Conservation (phyloP, 257 asterid species). For the Solanum chmielewskii region DNA sequence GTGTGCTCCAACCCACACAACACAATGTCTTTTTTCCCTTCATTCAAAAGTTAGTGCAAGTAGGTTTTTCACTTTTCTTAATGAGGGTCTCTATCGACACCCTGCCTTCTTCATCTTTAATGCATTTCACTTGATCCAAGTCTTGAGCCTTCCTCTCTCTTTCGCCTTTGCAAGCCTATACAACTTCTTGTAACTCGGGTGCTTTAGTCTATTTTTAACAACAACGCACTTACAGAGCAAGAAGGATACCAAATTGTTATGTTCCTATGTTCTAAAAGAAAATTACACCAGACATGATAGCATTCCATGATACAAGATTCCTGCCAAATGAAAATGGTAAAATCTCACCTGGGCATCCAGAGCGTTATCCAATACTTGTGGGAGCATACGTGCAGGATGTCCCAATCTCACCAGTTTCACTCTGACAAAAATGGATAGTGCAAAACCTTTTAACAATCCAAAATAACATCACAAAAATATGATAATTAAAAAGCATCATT, state of each 20-base stretch:
- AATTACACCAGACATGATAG: not conserved
- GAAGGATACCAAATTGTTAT: not conserved
- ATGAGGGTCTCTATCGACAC: not conserved
- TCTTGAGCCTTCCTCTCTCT: not conserved
- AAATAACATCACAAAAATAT: not conserved
- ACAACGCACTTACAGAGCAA: not conserved
- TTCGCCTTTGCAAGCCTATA: not conserved
- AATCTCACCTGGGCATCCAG: constrained; percentile 79
- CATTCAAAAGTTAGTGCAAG: not conserved
- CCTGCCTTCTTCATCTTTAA: not conserved
- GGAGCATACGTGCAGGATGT: constrained; percentile 97
- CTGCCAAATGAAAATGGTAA: constrained; percentile 2
- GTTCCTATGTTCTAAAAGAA: not conserved
- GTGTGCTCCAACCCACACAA: not conserved
- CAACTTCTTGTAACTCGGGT: not conserved
- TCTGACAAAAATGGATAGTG: constrained; percentile 22
- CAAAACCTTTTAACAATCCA: not conserved
- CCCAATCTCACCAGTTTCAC: constrained; percentile 94
- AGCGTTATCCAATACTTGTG: constrained; percentile 91
- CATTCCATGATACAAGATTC: constrained; percentile 1
- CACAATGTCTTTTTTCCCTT: not conserved
- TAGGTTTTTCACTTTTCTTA: not conserved
- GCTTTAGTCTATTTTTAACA: not conserved
- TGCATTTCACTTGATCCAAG: not conserved
- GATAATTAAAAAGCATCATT: not conserved